These are phyloP conservation scores for Rosa multiflora DNA, from an alignment of 306 rosid species.

Conservation along the genomic window DNA sequence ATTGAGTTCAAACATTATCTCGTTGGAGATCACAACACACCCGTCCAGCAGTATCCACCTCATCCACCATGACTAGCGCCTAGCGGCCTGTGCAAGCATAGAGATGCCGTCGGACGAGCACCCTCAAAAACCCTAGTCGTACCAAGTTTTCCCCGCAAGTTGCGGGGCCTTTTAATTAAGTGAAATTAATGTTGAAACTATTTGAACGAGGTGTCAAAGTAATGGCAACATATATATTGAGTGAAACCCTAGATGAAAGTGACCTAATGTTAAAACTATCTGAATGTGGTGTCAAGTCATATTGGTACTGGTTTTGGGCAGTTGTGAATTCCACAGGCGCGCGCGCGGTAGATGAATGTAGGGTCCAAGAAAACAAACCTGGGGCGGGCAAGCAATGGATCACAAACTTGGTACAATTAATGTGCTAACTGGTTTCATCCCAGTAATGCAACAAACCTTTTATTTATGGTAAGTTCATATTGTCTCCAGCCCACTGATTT, in stretches of 20 bases:
- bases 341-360: neutral
- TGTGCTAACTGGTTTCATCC: neutral
- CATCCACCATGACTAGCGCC: too few species aligned
- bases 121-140: neutral
- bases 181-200: neutral
- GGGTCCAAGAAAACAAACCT: neutral
- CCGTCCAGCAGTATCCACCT: neutral
- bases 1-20: neutral
- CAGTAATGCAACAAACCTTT: neutral
- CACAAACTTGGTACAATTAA: neutral
- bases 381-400: neutral
- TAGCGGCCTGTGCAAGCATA: too few species aligned
- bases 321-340: neutral
- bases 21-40: neutral
- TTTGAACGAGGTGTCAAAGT: neutral
- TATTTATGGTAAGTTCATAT: neutral
- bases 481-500: neutral
- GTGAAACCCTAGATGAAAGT: neutral
- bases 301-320: neutral
- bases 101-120: neutral
- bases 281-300: neutral
- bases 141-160: neutral
- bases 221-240: neutral
- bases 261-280: neutral
- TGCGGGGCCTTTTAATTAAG: too few species aligned